A percentile compares a stretch with the other conserved stretches of the same genome.
Evolutionary conservation across 73 alveolate genomes (phyloP).

Genomic region (Blepharisma japonicum): DNA sequence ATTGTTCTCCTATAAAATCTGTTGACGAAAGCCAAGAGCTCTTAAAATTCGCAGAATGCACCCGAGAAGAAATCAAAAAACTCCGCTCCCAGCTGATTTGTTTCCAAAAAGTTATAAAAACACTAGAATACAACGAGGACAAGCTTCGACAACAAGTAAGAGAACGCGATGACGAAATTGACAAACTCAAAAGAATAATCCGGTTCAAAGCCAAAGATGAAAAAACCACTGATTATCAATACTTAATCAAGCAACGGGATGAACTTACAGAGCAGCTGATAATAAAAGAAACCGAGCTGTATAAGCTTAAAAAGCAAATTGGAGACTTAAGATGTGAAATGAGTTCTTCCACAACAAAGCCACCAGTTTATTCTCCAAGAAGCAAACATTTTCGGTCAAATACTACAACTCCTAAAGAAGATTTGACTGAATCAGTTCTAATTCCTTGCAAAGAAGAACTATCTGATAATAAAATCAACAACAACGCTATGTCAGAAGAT

Average conservation of each 20-base stretch:
- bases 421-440: not conserved
- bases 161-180: not conserved
- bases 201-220: conserved; percentile 26
- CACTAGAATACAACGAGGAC: not conserved
- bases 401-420: not conserved
- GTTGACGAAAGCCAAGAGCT: not conserved
- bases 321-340: conserved; percentile 19
- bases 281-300: not conserved
- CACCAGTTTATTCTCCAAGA: conserved; percentile 15
- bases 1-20: not conserved
- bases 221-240: not conserved
- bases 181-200: conserved; percentile 10
- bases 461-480: not conserved
- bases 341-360: not conserved
- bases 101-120: not conserved
- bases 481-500: too few relatives aligned
- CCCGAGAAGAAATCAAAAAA: not conserved
- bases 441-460: not conserved
- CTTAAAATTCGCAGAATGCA: not conserved
- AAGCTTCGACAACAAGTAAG: not conserved
- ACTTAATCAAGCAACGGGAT: not conserved
- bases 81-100: not conserved
- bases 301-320: not conserved
- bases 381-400: not conserved
- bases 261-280: conserved; percentile 16